Evolutionary conservation across 257 asterid genomes (phyloP).

Genomic region (Lycium ferocissimum): DNA sequence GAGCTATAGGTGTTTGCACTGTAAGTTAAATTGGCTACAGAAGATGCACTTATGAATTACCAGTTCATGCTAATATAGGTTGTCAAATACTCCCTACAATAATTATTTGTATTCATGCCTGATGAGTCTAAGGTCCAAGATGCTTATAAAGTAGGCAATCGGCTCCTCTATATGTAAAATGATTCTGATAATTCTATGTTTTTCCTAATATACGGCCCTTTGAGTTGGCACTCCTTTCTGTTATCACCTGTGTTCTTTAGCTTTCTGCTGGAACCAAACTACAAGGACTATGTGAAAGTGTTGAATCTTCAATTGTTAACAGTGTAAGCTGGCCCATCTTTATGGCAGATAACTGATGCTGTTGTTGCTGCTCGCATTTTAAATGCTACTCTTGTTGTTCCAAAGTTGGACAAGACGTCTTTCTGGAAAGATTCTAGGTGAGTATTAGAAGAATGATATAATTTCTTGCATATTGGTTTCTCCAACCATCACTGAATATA

Average conservation of each 20-base stretch:
- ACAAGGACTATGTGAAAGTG: background rate
- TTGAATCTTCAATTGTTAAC: background rate
- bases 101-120: background rate
- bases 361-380: constrained; percentile 98
- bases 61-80: background rate
- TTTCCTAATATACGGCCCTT: background rate
- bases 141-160: background rate
- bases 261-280: constrained; percentile 21
- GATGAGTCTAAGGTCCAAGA: background rate
- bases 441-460: constrained; percentile 30
- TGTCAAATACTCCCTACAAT: background rate
- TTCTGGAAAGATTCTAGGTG: constrained; percentile 98
- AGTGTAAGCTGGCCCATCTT: constrained; percentile 18
- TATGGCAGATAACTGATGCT: constrained; percentile 86
- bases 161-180: background rate
- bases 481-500: constrained; percentile 5
- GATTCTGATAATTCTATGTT: background rate
- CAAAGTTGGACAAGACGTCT: constrained; percentile 86
- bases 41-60: background rate
- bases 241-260: background rate
- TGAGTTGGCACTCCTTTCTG: background rate
- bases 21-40: constrained; percentile 14
- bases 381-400: constrained; percentile 94
- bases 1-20: constrained; percentile 12
- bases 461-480: constrained; percentile 15